Evolutionary conservation across 768 basidiomycete species (phyloP).

Genomic region (Hygrophoropsis aurantiaca): DNA sequence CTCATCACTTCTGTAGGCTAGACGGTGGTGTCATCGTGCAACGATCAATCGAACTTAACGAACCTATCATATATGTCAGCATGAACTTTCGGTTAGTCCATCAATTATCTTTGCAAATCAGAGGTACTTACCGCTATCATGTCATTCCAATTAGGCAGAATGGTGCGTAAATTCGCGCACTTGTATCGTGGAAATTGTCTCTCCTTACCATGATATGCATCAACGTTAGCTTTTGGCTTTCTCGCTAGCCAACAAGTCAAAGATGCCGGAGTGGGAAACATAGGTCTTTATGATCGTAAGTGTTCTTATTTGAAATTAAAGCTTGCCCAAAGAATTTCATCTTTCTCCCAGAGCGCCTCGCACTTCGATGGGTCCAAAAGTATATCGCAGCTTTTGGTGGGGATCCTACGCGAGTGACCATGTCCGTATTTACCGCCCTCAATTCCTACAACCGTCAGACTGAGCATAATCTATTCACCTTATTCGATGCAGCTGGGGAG

Average conservation of each 20-base stretch:
- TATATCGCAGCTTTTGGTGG: conserved; percentile 67
- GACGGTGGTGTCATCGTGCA: conserved; percentile 44
- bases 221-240: conserved; percentile 59
- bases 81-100: conserved; percentile 51
- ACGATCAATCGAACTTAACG: conserved; percentile 40
- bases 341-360: conserved; percentile 45
- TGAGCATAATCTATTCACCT: no score
- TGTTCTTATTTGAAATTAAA: conserved; percentile 4
- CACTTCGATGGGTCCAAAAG: conserved; percentile 64
- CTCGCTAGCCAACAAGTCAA: conserved; percentile 51
- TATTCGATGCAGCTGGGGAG: conserved; percentile 48
- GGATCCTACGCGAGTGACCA: conserved; percentile 58
- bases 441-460: no score
- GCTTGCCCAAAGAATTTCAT: background rate
- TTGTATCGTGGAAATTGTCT: no score
- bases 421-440: no score
- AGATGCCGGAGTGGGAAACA: conserved; percentile 53
- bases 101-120: no score
- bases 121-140: no score
- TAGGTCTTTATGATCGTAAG: conserved; percentile 68
- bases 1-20: conserved; percentile 30
- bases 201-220: no score
- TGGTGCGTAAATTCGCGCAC: no score
- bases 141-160: no score
- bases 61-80: conserved; percentile 52